A percentile compares a stretch with the other conserved stretches of the same genome.
Conservation (phyloP, 805 yeast species). For the Metschnikowia hibisci region DNA sequence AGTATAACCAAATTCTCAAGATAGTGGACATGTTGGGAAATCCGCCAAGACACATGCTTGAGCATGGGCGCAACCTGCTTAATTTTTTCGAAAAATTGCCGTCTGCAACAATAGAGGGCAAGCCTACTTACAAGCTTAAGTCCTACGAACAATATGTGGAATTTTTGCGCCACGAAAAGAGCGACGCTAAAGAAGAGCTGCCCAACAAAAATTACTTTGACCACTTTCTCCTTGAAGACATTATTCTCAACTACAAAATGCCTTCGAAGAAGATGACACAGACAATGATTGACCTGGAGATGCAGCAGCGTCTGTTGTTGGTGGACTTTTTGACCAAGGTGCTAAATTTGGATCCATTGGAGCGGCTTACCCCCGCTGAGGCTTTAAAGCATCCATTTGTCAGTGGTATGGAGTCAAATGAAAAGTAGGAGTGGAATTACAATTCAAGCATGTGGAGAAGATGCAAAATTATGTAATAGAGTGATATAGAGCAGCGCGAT, state of each 20-base stretch:
- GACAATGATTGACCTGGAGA: slow-evolving; percentile 61
- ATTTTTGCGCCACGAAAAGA: slow-evolving; percentile 24
- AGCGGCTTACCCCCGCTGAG: slow-evolving; percentile 96
- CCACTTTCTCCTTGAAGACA: slow-evolving; percentile 59
- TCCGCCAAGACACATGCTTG: slow-evolving; percentile 96
- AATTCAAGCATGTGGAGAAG: not conserved
- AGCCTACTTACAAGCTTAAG: slow-evolving; percentile 32
- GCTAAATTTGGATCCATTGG: slow-evolving; percentile 82
- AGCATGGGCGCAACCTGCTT: slow-evolving; percentile 81
- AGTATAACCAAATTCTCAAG: slow-evolving; percentile 82
- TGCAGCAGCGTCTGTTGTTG: slow-evolving; percentile 64
- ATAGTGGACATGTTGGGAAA: slow-evolving; percentile 76
- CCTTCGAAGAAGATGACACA: slow-evolving; percentile 56
- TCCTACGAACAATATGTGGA: slow-evolving; percentile 35
- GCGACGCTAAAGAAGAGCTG: slow-evolving; percentile 50
- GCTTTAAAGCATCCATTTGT: slow-evolving; percentile 90
- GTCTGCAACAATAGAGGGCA: slow-evolving; percentile 20
- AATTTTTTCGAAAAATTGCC: slow-evolving; percentile 56
- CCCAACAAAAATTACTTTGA: slow-evolving; percentile 84
- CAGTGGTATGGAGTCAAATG: slow-evolving; percentile 25
- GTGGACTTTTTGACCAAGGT: slow-evolving; percentile 76
- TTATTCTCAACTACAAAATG: slow-evolving; percentile 70
- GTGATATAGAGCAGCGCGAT: too few relatives aligned
- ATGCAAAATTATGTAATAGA: too few relatives aligned
- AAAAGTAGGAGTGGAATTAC: not conserved